Evolutionary conservation across 306 rosid genomes (phyloP), one percentile per base, ranked within the genome.

Genomic region (apple (Malus domestica)): DNA sequence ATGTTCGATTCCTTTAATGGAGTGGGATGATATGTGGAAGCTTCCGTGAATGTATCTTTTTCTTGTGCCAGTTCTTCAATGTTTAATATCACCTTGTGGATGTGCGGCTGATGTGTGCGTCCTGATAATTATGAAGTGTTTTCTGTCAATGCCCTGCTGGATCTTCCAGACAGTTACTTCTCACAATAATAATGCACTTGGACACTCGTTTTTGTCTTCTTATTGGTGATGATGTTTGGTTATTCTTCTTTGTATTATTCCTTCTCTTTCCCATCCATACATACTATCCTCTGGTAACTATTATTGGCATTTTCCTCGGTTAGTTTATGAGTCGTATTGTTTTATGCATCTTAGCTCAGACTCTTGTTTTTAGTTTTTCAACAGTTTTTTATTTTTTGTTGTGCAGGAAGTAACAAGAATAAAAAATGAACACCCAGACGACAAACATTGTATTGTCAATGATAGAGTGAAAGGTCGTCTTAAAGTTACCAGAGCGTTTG

Each of bases 391-490:
- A 27, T 79, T 16, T 32, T 38, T 68, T 62, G 30, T 78, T 80
- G 73, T 82, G 81, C 96, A 95, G 99, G 99, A 95, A 88, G 75
- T 95, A 75, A 83, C 85, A 46, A 90, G 99, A 84, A 92, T 95
- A 73, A 90, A 95, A 85, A 88, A 82, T 58, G 99, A 90, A 81
- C 99, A 92, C 81, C 99, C 97, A 38, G 99, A 95, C 83, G 99
- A 95, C 83, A 80, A 82, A 79, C 87, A 87, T 0, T 95, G 97
- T 63, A 90, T 95, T 79, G 92, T 90, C 83, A 95, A 95, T 67
- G 93, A 81, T 82, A 87, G 99, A 88, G 99, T 95, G 78, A 92
- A 92, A 83, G 96, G 98, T 6, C 98, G 98, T 73, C 97, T 95
- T 57, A 92, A 92, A 85, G 99, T 95, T 80, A 95, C 99, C 68